A percentile compares a stretch with the other conserved stretches of the same genome.
phyloP scores from a whole-genome alignment of 768 basidiomycete genomes.

The Sutorius australiensis region DNA sequence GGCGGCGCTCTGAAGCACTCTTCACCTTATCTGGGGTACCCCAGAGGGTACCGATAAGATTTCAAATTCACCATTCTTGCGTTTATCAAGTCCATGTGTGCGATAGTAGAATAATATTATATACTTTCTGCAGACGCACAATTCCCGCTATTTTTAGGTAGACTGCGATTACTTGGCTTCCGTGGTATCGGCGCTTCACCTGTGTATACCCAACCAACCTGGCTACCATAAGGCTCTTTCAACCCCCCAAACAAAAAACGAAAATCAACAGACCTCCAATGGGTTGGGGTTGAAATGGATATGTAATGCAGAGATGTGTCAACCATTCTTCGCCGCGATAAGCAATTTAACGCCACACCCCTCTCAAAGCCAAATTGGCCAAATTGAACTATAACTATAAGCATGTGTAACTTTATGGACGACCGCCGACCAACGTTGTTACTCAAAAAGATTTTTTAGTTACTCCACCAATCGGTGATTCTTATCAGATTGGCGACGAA shows the following conservation, averaged over 20 bases:
- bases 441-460: neutral
- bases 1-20: slow-evolving; percentile 8
- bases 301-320: neutral
- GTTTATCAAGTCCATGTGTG: neutral
- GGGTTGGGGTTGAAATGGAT: neutral
- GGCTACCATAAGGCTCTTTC: neutral
- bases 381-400: slow-evolving; percentile 7
- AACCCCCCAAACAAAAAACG: neutral
- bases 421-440: slow-evolving; percentile 1
- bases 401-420: neutral
- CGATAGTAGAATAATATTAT: neutral
- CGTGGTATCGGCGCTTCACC: neutral
- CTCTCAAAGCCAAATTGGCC: slow-evolving; percentile 12
- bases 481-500: neutral
- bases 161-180: neutral
- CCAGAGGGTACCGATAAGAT: neutral
- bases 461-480: neutral
- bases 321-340: neutral
- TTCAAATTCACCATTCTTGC: neutral
- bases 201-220: neutral
- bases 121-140: neutral
- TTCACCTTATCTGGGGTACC: neutral
- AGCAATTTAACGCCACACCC: slow-evolving; percentile 25
- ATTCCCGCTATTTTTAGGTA: neutral
- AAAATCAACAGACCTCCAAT: neutral